A percentile compares a stretch with the other conserved stretches of the same genome.
These are phyloP conservation scores for Plasmodium fragile DNA, from an alignment of 169 alveolate species.

Conservation along the genomic window DNA sequence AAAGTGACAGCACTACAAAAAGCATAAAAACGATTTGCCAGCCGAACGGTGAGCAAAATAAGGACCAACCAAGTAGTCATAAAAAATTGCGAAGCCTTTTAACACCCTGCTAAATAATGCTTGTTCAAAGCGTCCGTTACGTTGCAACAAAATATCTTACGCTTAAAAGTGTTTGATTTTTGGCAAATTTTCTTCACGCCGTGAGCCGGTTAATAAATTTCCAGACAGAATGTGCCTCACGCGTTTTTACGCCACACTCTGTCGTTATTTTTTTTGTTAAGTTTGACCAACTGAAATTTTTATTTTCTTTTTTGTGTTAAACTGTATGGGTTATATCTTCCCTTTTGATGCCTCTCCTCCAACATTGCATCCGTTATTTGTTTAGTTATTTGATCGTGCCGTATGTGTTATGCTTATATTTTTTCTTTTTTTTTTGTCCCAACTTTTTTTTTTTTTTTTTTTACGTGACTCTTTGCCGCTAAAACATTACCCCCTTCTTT, in stretches of 20 bases:
- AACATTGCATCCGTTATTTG: slow-evolving; percentile 13
- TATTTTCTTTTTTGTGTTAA: slow-evolving; percentile 15
- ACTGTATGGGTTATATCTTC: background rate
- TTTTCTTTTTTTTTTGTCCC: background rate
- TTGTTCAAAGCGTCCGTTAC: slow-evolving; percentile 1
- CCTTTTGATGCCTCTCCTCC: background rate
- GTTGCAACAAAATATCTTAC: background rate
- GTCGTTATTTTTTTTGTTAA: slow-evolving; percentile 32
- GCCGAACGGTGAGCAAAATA: background rate
- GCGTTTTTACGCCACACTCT: background rate
- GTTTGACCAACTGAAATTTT: background rate
- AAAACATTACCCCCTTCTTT: background rate
- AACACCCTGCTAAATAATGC: background rate
- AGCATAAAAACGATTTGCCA: background rate
- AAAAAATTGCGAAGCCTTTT: background rate
- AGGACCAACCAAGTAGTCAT: background rate
- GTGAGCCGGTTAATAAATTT: background rate
- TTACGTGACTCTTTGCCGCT: background rate
- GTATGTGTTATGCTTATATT: background rate
- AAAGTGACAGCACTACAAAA: background rate
- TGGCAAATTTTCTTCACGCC: background rate
- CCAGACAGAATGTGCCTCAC: slow-evolving; percentile 2
- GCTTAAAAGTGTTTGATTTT: slow-evolving; percentile 49
- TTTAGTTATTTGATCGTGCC: slow-evolving; percentile 15
- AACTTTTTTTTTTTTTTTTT: slow-evolving; percentile 6